Evolutionary conservation across 2,329 filamentous ascomycete species (phyloP).

Genomic region (Colletotrichum tanaceti): DNA sequence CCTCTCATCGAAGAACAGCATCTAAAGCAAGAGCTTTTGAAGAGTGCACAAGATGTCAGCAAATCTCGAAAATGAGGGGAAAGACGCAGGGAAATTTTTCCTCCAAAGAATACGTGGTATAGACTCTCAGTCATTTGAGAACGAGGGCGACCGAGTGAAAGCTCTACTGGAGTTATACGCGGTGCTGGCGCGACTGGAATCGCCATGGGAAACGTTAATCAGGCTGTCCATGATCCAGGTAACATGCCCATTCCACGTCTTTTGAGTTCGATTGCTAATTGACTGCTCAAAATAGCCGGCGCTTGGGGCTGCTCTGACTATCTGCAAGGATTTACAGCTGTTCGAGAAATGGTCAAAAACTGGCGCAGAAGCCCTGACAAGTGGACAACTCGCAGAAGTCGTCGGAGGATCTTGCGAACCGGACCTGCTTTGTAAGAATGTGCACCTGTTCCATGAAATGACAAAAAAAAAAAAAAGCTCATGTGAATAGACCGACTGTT

Average conservation of each 20-base stretch:
- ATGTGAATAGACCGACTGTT: conserved; percentile 8
- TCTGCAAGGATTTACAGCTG: conserved; percentile 1
- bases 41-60: not conserved
- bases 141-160: conserved; percentile 17
- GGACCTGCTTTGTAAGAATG: not conserved
- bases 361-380: conserved; percentile 2
- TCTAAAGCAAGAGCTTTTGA: not conserved
- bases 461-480: no score
- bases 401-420: conserved; percentile 8
- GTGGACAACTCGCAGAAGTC: not conserved
- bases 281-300: not conserved
- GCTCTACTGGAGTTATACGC: conserved; percentile 13
- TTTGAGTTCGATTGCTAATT: not conserved
- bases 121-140: not conserved
- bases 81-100: not conserved
- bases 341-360: conserved; percentile 17
- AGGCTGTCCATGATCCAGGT: conserved; percentile 26
- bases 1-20: not conserved
- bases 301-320: conserved; percentile 12
- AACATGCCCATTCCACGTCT: not conserved
- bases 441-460: no score
- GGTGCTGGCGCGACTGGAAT: conserved; percentile 14
- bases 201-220: conserved; percentile 24
- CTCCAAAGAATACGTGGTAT: not conserved
- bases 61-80: not conserved